These are phyloP conservation scores for Colletotrichum sp. DNA, from an alignment of 2,329 filamentous ascomycete genomes.

Conservation along the genomic window DNA sequence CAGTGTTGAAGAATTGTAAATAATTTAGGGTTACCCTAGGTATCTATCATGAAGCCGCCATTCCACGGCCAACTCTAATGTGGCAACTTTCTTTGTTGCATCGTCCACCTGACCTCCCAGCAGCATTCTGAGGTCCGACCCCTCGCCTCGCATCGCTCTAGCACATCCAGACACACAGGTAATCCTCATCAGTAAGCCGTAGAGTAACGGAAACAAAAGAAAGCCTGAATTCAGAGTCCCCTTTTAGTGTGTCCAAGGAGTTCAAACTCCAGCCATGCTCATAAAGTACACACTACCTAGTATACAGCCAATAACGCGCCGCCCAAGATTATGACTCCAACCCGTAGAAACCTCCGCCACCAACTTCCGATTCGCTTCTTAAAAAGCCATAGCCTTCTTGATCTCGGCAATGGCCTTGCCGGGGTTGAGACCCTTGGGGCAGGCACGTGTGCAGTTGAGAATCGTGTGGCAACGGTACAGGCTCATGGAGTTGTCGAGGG, in stretches of 20 bases:
- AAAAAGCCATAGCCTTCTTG: constrained; percentile 91
- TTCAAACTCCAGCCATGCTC: constrained; percentile 13
- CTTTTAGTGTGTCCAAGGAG: constrained; percentile 20
- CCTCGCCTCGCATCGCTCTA: background rate
- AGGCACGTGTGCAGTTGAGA: constrained; percentile 96
- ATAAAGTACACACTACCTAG: constrained; percentile 20
- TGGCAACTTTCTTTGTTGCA: background rate
- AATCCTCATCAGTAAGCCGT: background rate
- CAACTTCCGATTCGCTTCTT: constrained; percentile 19
- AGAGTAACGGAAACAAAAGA: constrained; percentile 16
- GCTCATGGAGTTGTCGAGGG: constrained; percentile 98
- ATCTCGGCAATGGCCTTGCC: constrained; percentile 95
- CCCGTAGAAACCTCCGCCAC: background rate
- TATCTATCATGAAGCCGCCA: constrained; percentile 6
- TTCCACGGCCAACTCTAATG: background rate
- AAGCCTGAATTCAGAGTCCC: constrained; percentile 21
- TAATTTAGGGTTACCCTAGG: constrained; percentile 4
- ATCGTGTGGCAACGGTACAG: constrained; percentile 99
- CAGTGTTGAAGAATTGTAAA: background rate
- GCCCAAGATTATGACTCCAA: constrained; percentile 21
- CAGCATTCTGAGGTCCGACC: background rate
- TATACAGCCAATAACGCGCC: constrained; percentile 23
- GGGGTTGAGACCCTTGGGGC: constrained; percentile 97
- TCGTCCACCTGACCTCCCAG: background rate
- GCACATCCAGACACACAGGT: background rate